Base-by-base conservation (phyloP, 352 stramenopile genomes). In the Pythium periplocum region DNA sequence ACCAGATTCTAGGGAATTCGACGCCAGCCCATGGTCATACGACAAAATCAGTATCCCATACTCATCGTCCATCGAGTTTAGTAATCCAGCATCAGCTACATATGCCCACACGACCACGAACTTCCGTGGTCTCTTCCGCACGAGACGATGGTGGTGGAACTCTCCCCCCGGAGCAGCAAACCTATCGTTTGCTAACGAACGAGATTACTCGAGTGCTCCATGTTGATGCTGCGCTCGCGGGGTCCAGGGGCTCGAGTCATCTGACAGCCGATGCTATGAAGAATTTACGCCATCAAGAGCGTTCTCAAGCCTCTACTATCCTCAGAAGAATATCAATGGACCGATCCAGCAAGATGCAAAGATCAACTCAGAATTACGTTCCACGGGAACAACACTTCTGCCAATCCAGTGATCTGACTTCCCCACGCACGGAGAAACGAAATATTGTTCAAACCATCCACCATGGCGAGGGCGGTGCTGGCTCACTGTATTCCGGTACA, bases 81-180 rank as follows among this genome's bases (percentile, higher is more conserved):
- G 69, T 86, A 8, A 86, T 86, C 42, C 75, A 86, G 52, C 75
- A 86, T 48, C 68, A 81, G 12, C 54, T 78, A 6, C 52, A 53
- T 17, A 70, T 55, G 32, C 41, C 65, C 4, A 35, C 41, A 2
- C 33, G 35, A 6, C 56, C 45, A n/a, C 10, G 35, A 2, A 5
- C 43, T 12, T 39, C 48, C 4, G 53, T 45, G 39, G 41, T 40
- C 39, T 8, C 5, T 45, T 41, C 31, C 45, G 6, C 50, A 40
- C 17, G 17, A 26, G 17, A 26, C 17, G 17, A 26, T 26, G 17
- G 17, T 26, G 17, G 17, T 26, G 17, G 17, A 26, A 26, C 17
- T 26, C 17, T 26, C 17, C 17, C 17, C 33, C 43, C 34, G 12
- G 11, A 56, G 32, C 33, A 59, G 11, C 53, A 64, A 26, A 74